Evolutionary conservation across 345 rosid species (phyloP), one percentile per base, ranked within the genome.

Genomic region (Atalantia buxifolia): DNA sequence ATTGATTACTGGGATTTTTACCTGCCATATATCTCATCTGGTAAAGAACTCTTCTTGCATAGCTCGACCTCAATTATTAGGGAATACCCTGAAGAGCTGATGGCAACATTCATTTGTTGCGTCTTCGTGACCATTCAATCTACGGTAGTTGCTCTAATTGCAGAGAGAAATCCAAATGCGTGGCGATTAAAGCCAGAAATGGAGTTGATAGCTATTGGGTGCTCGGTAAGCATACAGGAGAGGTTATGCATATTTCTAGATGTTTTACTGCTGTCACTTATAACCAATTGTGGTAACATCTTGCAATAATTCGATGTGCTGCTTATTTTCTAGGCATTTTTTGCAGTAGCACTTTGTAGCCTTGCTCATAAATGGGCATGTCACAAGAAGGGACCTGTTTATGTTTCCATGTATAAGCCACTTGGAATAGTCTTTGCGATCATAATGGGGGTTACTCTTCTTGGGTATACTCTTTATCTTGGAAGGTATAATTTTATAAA

Each of bases 401-500:
- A 69, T 40, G 73, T 73, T 22, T 76, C 77, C 69, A 72, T 76
- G 81, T 83, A 78, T 74, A 83, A 78, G 65, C 86, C 88, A 6
- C 57, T 78, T 63, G 80, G 80, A 8, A 83, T 85, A 9, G 74
- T 76, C 24, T 81, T 85, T 76, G 86, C 84, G 25, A 31, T 78
- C 10, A 12, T 72, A 16, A 33, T 81, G 79, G 87, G 85, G n/a
- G 59, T 87, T 21, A 9, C 76, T 16, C 81, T 87, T 74, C 85
- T 87, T 60, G 85, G 86, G 24, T 86, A 84, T 27, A 74, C 68
- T n/a, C 84, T 86, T 69, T 77, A 64, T 79, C 81, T 83, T 71
- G 88, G 88, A 69, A 86, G 86, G 87, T 84, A 81, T 12, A 6
- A 0, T 61, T 67, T 53, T 71, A 35, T 56, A 10, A 35, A 14